Evolutionary conservation across 768 basidiomycete species (phyloP), one percentile per base, ranked within the genome.

Genomic region (Pleurotus sapidus): DNA sequence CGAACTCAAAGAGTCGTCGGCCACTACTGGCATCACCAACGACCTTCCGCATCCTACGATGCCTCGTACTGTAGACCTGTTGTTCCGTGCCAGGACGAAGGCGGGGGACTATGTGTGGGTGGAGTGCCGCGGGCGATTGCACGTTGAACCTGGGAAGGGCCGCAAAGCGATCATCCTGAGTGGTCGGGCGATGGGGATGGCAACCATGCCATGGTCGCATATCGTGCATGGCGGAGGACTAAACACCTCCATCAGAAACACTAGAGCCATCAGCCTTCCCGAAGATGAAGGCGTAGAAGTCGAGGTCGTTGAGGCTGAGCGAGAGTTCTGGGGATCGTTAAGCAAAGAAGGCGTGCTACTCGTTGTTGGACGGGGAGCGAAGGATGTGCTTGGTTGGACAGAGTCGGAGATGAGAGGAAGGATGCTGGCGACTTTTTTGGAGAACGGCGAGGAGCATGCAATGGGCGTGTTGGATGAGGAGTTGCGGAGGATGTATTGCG

Each of bases 91-190:
- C 6, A 78, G 80, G 27, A 83, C 88, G 5, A 93, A 90, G 68
- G 63, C 70, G 46, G 83, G 77, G 0, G 37, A 61, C 1, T 95
- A 89, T 71, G 81, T 94, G 17, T 99, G 96, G 96, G 77, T 98
- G 14, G 93, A 97, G 68, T 89, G 87, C 49, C 78, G 88, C n/a
- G 96, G 96, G 1, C 78, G 92, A 27, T 78, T 98, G 40, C 89
- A 95, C 64, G 82, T 91, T 56, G 96, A 99, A 74, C 88, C 93
- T 0, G 93, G 94, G 1, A 98, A 98, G 67, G 94, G 94, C 0
- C 77, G 94, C 38, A 97, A 98, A 72, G 93, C 94, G 1, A 93
- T 99, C 65, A 84, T 99, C 37, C 78, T 99, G n/a, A 84, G 83
- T 56, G 95, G 89, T 0, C 79, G 96, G 7, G 83, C 87, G 27